Evolutionary conservation across 83 land plant genomes (phyloP), one percentile per base, ranked within the genome.

Genomic region (Picea mariana): DNA sequence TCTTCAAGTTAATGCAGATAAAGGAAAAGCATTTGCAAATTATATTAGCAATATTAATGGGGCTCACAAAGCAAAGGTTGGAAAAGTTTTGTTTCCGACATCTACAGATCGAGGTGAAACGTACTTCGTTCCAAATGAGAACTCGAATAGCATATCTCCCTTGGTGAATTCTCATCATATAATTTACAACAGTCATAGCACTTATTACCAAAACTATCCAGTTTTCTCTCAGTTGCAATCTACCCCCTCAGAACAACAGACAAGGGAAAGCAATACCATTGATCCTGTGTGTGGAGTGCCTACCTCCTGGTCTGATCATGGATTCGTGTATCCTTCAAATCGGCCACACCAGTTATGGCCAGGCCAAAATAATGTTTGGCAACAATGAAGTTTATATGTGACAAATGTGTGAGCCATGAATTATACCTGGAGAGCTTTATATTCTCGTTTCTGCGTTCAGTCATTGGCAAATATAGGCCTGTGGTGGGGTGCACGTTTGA

Each of bases 181-280:
- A 78, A 60, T 78, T 78, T 78, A 78, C 42, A 78, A 60, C n/a
- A 60, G 80, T 60, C 80, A 78, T 52, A 59, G 80, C 80, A 78
- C 64, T 31, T 60, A 60, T 61, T 78, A 60, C 64, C 62, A 60
- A 78, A 60, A 78, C 64, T 55, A 60, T 60, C 80, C 80, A 59
- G 64, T 78, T 78, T 78, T 78, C 40, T 59, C 80, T 58, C 31
- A 52, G 24, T 27, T 26, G 64, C 62, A 31, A 60, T 78, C 80
- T 24, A 62, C 64, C 24, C 55, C 21, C 55, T 59, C 40, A 27
- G 42, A 78, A n/a, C 42, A 78, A 26, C 34, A 26, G 18, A 16
- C 16, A 60, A 78, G 20, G 42, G 11, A 23, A 26, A 24, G 62
- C 20, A 60, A 26, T 77, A 77, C 8, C 34, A 31, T 58, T 2